Evolutionary conservation across 108 stramenopile genomes (phyloP), one percentile per base, ranked within the genome.

Genomic region (Chaetoceros tenuissimus): DNA sequence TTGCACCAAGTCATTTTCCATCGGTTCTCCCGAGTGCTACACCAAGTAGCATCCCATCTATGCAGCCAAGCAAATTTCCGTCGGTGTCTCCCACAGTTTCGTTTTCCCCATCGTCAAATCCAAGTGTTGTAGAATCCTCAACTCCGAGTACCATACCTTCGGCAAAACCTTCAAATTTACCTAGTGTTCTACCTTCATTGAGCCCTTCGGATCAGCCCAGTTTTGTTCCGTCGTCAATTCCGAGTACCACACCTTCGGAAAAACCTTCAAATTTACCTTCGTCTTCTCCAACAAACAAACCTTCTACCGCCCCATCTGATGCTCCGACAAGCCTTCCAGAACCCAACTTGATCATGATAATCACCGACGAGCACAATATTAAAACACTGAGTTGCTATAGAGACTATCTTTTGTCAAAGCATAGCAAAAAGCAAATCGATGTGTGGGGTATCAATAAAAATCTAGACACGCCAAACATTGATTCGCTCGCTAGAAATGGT

Each of bases 211-310:
- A 20, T 3, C 18, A 17, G 3, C 50, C 3, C 1, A 51, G 23
- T 24, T 1, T 17, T 1, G 21, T 3, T 51, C 50, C 50, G 18
- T 24, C 50, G 1, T 1, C 22, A 24, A 1, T 24, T 24, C 50
- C 50, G 18, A 51, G 10, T 24, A 23, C 24, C 25, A 23, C 2
- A 25, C 50, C 50, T 2, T 51, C 50, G 22, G 18, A 20, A 2
- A 25, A 20, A 51, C 50, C 50, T 24, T 24, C 50, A 21, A 22
- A 17, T 51, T 21, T 51, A 51, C 50, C 50, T 1, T 13, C 50
- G 25, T 20, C 50, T 13, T 51, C 50, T 24, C 50, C 50, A 1
- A 51, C 50, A 51, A 1, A 17, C 2, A 1, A 23, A 51, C 50
- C 50, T 23, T 2, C 23, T 25, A 5, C 50, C 2, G 2, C 1